Base-by-base conservation (phyloP, 768 basidiomycete species). In the Lyophyllum atratum region DNA sequence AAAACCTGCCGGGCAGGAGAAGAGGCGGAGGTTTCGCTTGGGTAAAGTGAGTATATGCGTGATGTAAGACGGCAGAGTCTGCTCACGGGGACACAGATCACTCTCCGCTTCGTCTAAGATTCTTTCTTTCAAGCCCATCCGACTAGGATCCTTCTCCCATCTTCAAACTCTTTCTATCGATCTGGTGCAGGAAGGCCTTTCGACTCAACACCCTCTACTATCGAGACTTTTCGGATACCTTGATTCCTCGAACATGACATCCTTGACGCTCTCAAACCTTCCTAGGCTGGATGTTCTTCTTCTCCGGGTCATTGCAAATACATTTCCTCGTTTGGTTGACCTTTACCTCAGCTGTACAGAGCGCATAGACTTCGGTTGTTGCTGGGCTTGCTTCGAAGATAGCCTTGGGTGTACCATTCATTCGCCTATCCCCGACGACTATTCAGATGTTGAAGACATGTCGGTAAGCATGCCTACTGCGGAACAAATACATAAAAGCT, bases 361-460 rank as follows among this genome's bases (percentile, higher is more conserved):
- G 59, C 77, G 84, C 37, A 72, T 89, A 44, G 80, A 84, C 54
- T 64, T 76, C 26, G 73, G 70, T 49, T 87, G 85, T 65, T 90
- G 88, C 66, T 84, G 83, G 78, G 62, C 66, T 44, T 90, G 89
- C 66, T 84, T 84, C 57, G 84, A 85, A 70, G 86, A 87, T 42
- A 85, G 81, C 47, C 72, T 83, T 24, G 76, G 72, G 9, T 74
- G 77, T 49, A 76, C 78, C 24, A 57, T 78, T 3, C 87, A 90
- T 68, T 90, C 87, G 7, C 87, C 88, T 0, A 74, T 90, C 54
- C 83, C 83, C 6, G 79, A 81, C 17, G 66, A 77, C 25, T 85
- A 76, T 62, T 52, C 67, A 15, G 72, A 76, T 25, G 75, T 72
- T 8, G 62, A 70, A 45, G 67, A 70, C 12, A 72, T 90, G 55